Evolutionary conservation across 2,329 filamentous ascomycete genomes (phyloP).

Genomic region (Thelonectria blattea): DNA sequence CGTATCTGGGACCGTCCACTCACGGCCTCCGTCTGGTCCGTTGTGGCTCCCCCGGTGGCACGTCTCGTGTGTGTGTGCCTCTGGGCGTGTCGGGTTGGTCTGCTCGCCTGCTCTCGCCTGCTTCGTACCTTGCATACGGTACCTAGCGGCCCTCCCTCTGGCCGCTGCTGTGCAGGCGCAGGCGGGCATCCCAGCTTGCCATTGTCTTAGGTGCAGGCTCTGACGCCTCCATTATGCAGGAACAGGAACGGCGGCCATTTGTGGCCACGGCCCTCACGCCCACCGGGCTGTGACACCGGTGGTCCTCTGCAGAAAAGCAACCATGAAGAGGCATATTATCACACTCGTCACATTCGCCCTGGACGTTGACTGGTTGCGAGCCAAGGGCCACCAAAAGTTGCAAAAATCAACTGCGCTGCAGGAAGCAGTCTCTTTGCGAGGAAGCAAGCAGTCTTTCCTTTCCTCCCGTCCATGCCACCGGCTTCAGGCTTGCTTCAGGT

Average conservation of each 20-base stretch:
- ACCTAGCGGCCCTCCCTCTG: constrained; percentile 31
- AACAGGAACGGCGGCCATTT: constrained; percentile 37
- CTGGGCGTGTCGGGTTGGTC: constrained; percentile 12
- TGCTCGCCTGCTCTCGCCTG: constrained; percentile 12
- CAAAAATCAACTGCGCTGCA: not conserved
- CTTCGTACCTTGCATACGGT: constrained; percentile 37
- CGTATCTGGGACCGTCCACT: constrained; percentile 22
- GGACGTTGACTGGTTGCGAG: not conserved
- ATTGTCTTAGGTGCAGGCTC: constrained; percentile 19
- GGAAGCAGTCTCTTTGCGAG: too few species aligned
- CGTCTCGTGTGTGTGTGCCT: constrained; percentile 7
- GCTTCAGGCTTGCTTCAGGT: constrained; percentile 11
- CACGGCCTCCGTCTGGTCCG: constrained; percentile 7
- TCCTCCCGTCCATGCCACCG: constrained; percentile 12
- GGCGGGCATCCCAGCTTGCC: constrained; percentile 10
- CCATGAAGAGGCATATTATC: constrained; percentile 19
- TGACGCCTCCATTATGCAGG: constrained; percentile 38
- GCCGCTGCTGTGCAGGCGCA: constrained; percentile 23
- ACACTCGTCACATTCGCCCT: constrained; percentile 5
- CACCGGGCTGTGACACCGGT: constrained; percentile 18
- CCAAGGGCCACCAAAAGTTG: not conserved
- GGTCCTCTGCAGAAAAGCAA: constrained; percentile 14
- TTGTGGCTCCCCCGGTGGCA: constrained; percentile 10
- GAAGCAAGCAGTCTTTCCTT: too few species aligned
- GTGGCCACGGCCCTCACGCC: constrained; percentile 25